Evolutionary conservation across 148 eudicot species (phyloP).

Genomic region (Diospyros kaki): DNA sequence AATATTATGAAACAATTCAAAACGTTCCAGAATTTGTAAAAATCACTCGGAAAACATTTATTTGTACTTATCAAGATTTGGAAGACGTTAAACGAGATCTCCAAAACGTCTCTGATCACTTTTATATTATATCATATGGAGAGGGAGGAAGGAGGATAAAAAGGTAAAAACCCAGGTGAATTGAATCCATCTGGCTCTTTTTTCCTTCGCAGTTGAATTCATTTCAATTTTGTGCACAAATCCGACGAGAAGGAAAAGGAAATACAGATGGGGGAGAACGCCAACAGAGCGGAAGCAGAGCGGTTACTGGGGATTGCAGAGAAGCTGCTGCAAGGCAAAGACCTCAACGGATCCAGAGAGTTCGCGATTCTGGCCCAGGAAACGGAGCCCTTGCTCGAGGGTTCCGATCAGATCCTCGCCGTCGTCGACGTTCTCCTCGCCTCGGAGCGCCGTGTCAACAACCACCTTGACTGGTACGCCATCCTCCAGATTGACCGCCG

Average conservation of each 20-base stretch:
- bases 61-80: too few relatives aligned
- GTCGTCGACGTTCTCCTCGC: conserved; percentile 70
- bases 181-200: too few relatives aligned
- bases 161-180: too few relatives aligned
- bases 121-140: too few relatives aligned
- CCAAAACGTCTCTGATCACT: too few relatives aligned
- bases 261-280: conserved; percentile 13
- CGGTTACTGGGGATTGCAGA: conserved; percentile 67
- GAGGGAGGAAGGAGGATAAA: too few relatives aligned
- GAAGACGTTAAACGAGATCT: too few relatives aligned
- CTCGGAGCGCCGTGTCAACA: conserved; percentile 46
- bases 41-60: too few relatives aligned
- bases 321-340: conserved; percentile 63
- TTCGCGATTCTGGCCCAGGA: conserved; percentile 93
- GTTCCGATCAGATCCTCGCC: conserved; percentile 88
- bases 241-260: not conserved
- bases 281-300: conserved; percentile 52
- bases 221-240: too few relatives aligned
- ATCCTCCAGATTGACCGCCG: conserved; percentile 21
- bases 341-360: conserved; percentile 59
- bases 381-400: conserved; percentile 65
- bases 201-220: too few relatives aligned
- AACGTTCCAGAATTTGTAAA: too few relatives aligned
- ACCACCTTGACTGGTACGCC: conserved; percentile 63
- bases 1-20: too few relatives aligned